These are phyloP conservation scores for Glycine soja DNA, from an alignment of 306 rosid genomes.

Conservation along the genomic window DNA sequence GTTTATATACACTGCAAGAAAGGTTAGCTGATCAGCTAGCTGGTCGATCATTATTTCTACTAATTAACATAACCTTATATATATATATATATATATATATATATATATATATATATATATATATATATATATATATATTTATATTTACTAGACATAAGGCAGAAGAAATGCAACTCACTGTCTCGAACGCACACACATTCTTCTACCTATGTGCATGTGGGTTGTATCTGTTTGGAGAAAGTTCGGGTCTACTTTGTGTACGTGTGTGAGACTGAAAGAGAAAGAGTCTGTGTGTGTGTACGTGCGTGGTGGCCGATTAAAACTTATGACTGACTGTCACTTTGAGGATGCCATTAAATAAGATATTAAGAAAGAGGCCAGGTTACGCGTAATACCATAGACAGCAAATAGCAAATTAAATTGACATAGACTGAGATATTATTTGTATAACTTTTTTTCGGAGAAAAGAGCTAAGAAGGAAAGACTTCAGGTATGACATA, in stretches of 20 bases:
- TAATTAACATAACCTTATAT: no score
- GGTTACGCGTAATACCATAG: slow-evolving; percentile 35
- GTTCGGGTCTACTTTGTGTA: background rate
- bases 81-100: background rate
- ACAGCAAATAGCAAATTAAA: slow-evolving; percentile 33
- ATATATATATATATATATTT: no score
- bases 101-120: no score
- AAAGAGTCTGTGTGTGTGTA: slow-evolving; percentile 24
- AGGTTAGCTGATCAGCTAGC: no score
- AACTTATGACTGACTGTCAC: slow-evolving; percentile 59
- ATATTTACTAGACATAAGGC: slow-evolving; percentile 38
- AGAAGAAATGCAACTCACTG: slow-evolving; percentile 31
- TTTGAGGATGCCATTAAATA: slow-evolving; percentile 49
- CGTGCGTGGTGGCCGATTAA: slow-evolving; percentile 56
- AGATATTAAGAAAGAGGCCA: slow-evolving; percentile 45
- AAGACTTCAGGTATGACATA: background rate
- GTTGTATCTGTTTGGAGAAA: slow-evolving; percentile 36
- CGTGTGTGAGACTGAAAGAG: slow-evolving; percentile 16
- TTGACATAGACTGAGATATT: slow-evolving; percentile 18
- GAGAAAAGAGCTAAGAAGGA: background rate
- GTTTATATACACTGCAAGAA: no score
- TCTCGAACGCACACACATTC: slow-evolving; percentile 41
- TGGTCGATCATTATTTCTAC: no score
- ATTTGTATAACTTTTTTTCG: background rate
- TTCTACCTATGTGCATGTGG: slow-evolving; percentile 43